Percentiles rank a stretch among this genome's conserved stretches.
Conservation (phyloP, 306 rosid species). For the Lathyrus aphaca region DNA sequence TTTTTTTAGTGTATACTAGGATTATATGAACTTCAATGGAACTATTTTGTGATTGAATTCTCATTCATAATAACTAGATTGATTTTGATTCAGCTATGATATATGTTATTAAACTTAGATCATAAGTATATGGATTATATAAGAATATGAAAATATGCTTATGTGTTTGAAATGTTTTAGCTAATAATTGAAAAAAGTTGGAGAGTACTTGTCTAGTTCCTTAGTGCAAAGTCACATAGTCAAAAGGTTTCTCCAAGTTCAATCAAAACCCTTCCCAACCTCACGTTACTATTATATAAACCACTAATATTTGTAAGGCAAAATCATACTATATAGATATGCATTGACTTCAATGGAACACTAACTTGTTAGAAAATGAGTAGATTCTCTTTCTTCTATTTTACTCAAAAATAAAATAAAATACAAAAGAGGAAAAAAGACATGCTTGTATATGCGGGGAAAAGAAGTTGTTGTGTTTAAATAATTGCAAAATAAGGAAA, state of each 20-base stretch:
- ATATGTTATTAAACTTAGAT: too few species aligned
- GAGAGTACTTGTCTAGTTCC: slow-evolving; percentile 15
- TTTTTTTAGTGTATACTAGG: too few species aligned
- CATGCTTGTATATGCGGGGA: slow-evolving; percentile 50
- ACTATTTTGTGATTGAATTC: too few species aligned
- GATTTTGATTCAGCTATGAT: too few species aligned
- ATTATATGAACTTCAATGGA: too few species aligned
- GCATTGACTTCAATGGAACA: slow-evolving; percentile 40
- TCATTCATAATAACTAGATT: too few species aligned
- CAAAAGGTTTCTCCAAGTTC: slow-evolving; percentile 50
- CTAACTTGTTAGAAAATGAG: neutral
- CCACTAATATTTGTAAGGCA: slow-evolving; percentile 42
- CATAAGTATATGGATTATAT: too few species aligned
- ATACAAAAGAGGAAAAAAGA: neutral
- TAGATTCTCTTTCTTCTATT: slow-evolving; percentile 31
- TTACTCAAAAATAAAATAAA: slow-evolving; percentile 16
- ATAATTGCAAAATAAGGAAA: slow-evolving; percentile 23
- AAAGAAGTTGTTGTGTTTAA: slow-evolving; percentile 42
- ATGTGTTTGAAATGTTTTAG: too few species aligned
- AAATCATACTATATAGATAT: slow-evolving; percentile 7
- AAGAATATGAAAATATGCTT: too few species aligned
- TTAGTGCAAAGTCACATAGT: slow-evolving; percentile 41
- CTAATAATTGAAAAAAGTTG: neutral
- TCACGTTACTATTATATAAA: slow-evolving; percentile 11
- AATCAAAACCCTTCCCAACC: slow-evolving; percentile 25